These are phyloP conservation scores for Naumovozyma dairenensis DNA, from an alignment of 805 yeast species.

Conservation along the genomic window DNA sequence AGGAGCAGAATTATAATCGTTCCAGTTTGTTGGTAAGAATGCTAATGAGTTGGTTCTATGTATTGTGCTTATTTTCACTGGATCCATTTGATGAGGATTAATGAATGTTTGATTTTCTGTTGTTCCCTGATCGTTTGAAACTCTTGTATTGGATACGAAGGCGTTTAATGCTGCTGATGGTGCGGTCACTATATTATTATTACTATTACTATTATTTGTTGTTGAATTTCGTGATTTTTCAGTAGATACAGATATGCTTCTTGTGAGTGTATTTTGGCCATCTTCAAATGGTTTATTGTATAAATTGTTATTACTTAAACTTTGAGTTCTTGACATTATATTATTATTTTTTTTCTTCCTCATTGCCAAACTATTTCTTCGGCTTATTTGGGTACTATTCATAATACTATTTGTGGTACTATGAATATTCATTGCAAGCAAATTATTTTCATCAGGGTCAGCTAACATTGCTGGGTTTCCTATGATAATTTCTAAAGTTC, in stretches of 20 bases:
- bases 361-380: no score
- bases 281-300: background rate
- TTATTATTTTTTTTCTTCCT: background rate
- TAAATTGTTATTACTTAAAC: background rate
- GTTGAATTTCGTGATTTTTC: background rate
- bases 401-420: no score
- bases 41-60: slow-evolving; percentile 18
- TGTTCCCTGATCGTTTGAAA: background rate
- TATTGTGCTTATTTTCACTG: slow-evolving; percentile 1
- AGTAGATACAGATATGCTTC: background rate
- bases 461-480: slow-evolving; percentile 42
- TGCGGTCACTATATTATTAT: slow-evolving; percentile 4
- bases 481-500: slow-evolving; percentile 64
- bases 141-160: slow-evolving; percentile 18
- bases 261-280: background rate
- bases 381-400: no score
- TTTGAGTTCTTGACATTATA: background rate
- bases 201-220: background rate
- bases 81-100: background rate
- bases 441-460: background rate
- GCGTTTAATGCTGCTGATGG: slow-evolving; percentile 24
- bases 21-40: slow-evolving; percentile 10
- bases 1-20: slow-evolving; percentile 1
- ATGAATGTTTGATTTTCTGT: background rate
- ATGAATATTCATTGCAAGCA: no score